phyloP scores from a whole-genome alignment of 1,284 basidiomycete species.

The Puccinia brachypodii region DNA sequence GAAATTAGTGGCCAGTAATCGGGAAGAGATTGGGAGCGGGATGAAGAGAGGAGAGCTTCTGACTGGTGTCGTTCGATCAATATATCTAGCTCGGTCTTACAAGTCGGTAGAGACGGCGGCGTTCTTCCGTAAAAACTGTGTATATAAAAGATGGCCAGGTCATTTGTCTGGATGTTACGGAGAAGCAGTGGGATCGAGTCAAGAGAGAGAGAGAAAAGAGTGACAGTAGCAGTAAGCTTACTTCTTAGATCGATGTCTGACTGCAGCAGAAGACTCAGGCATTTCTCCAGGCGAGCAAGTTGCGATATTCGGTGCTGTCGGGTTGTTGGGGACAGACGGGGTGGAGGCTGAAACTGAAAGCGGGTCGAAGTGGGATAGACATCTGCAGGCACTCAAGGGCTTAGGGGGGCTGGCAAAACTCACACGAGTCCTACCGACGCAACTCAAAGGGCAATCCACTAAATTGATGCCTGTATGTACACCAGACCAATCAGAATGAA shows the following conservation, averaged over 20 bases:
- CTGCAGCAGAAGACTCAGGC: slow-evolving; percentile 35
- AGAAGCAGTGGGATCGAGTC: not conserved
- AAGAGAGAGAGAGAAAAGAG: not conserved
- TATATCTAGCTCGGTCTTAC: slow-evolving; percentile 40
- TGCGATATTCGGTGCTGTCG: too few species aligned
- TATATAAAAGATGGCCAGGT: not conserved
- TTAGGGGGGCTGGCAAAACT: too few species aligned
- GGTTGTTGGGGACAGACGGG: too few species aligned
- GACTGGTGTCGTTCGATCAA: slow-evolving; percentile 44
- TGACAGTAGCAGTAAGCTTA: not conserved
- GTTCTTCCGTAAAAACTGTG: slow-evolving; percentile 41
- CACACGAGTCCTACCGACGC: too few species aligned
- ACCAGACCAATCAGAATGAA: too few species aligned
- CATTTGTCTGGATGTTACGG: not conserved
- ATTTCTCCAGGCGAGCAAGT: too few species aligned
- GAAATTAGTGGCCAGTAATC: not conserved
- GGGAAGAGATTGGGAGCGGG: not conserved
- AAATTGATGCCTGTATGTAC: too few species aligned
- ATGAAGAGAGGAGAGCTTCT: not conserved
- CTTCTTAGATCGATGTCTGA: slow-evolving; percentile 35
- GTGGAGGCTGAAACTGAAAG: too few species aligned
- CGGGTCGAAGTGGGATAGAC: too few species aligned
- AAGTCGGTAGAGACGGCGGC: slow-evolving; percentile 26
- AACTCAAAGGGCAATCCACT: too few species aligned
- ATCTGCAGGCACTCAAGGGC: too few species aligned